Evolutionary conservation across 75 land plant genomes (phyloP).

Genomic region (Azolla pinnata): DNA sequence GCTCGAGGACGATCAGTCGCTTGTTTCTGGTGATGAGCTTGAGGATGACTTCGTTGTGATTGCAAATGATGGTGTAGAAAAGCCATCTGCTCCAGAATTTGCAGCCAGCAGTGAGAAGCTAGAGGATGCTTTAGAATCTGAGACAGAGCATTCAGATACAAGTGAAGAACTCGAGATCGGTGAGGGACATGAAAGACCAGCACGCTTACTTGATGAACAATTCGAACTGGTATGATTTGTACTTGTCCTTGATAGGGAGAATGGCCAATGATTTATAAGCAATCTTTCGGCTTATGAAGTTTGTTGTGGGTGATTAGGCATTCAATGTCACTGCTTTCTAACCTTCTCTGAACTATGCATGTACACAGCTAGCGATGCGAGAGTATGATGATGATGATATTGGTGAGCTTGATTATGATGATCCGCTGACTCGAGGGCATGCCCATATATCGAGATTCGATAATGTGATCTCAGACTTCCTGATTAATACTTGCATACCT

Average conservation of each 20-base stretch:
- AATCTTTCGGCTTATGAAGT: too few relatives aligned
- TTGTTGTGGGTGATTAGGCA: too few relatives aligned
- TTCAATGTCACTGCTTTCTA: background rate
- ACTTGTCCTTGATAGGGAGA: too few relatives aligned
- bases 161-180: background rate
- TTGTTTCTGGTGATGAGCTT: slow-evolving; percentile 65
- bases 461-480: slow-evolving; percentile 37
- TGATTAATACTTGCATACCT: slow-evolving; percentile 26
- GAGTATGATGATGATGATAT: slow-evolving; percentile 49
- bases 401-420: slow-evolving; percentile 33
- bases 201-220: slow-evolving; percentile 69
- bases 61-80: slow-evolving; percentile 37
- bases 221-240: slow-evolving; percentile 51
- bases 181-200: slow-evolving; percentile 20
- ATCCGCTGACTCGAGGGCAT: slow-evolving; percentile 32
- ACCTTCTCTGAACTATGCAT: too few relatives aligned
- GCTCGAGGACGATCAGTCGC: slow-evolving; percentile 40
- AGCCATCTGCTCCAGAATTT: background rate
- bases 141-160: background rate
- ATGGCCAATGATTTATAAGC: too few relatives aligned
- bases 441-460: slow-evolving; percentile 44
- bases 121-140: background rate
- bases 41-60: slow-evolving; percentile 77
- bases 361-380: slow-evolving; percentile 52
- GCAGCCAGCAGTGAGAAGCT: background rate